A percentile compares a stretch with the other conserved stretches of the same genome.
Evolutionary conservation across 2,329 filamentous ascomycete genomes (phyloP).

Genomic region (Colletotrichum spaethianum): DNA sequence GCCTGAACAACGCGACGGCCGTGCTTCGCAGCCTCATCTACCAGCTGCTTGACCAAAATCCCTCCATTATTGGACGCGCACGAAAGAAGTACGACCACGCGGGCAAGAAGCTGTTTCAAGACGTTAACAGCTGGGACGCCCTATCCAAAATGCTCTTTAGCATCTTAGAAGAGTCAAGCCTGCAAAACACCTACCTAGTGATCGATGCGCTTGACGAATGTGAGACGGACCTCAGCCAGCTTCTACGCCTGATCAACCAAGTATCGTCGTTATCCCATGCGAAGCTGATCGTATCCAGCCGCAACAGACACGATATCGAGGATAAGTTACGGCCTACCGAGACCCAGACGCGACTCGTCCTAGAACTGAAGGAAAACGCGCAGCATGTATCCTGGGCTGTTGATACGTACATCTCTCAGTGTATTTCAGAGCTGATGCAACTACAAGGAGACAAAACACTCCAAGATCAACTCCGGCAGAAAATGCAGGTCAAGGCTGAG

Average conservation of each 20-base stretch:
- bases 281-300: conserved; percentile 63
- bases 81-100: too few relatives aligned
- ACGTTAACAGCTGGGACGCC: conserved; percentile 45
- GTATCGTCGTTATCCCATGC: conserved; percentile 39
- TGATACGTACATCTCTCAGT: conserved; percentile 51
- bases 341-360: conserved; percentile 46
- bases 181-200: too few relatives aligned
- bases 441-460: conserved; percentile 26
- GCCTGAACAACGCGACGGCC: conserved; percentile 47
- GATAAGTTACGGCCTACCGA: conserved; percentile 44
- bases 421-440: conserved; percentile 41
- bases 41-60: too few relatives aligned
- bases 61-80: too few relatives aligned
- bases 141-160: conserved; percentile 51
- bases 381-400: conserved; percentile 52
- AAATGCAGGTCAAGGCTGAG: conserved; percentile 51
- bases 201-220: too few relatives aligned
- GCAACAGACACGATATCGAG: conserved; percentile 56
- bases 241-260: conserved; percentile 45
- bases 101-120: conserved; percentile 42
- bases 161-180: background rate
- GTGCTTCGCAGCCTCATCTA: too few relatives aligned
- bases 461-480: conserved; percentile 16
- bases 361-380: conserved; percentile 52
- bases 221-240: too few relatives aligned